Evolutionary conservation across 2,329 filamentous ascomycete species (phyloP), one percentile per base, ranked within the genome.

Genomic region (Fusarium newnesense): DNA sequence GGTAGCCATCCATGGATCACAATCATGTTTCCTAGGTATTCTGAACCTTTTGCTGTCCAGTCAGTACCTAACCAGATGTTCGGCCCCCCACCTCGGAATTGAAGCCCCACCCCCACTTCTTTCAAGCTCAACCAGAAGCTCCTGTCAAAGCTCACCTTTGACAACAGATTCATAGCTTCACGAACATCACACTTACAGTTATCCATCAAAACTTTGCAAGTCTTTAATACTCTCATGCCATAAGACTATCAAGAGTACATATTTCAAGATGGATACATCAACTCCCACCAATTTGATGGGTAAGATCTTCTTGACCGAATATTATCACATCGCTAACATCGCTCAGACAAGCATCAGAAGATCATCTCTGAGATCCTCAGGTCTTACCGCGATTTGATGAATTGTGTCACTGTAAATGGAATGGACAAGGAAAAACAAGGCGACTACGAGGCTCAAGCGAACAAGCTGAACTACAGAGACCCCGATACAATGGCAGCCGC

Each of bases 291-390:
- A 83, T 56, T 58, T 84, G 34, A 78, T 83, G 77, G 82, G 82
- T 84, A 75, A 70, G 70, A 49, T 60, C 19, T 49, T 50, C 52
- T 13, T 36, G 32, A 16, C 10, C 37, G 8, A 13, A 16, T 52
- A 10, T 19, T 9, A 40, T 28, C 37, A 26, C 26, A 28, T 52
- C 19, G 37, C 57, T 73, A 46, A 64, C 21, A 50, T 4, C 24
- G 18, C 28, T 12, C n/a, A 84, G 84, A 85, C 76, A 84, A 80
- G 36, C 83, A 85, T 73, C 83, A 85, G 72, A 81, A 84, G 44
- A 84, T 85, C 68, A 80, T 85, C 43, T 84, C 83, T 37, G 82
- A 85, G 67, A 81, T 85, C 60, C 82, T 85, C 52, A 84, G 81
- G 16, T 83, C 81, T 64, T 85, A 84, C 77, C 82, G 83, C 64